Percentiles rank a stretch among this genome's conserved stretches.
phyloP scores from a whole-genome alignment of 169 alveolate species.

The Eimeria falciformis region DNA sequence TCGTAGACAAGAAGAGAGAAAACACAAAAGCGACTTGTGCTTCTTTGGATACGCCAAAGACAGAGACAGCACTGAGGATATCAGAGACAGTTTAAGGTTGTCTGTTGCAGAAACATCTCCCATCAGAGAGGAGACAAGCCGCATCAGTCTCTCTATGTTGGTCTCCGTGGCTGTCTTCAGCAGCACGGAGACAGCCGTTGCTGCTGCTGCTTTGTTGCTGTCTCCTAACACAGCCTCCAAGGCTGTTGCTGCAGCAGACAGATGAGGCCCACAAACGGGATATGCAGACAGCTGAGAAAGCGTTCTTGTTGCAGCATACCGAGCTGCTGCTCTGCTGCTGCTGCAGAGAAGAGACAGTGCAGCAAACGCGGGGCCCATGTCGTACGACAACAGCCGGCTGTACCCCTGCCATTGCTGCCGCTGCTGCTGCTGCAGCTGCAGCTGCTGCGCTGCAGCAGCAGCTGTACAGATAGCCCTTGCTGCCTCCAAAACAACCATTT shows the following conservation, averaged over 20 bases:
- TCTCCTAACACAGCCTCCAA: not conserved
- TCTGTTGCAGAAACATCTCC: constrained; percentile 87
- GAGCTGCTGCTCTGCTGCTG: constrained; percentile 15
- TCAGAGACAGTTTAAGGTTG: constrained; percentile 93
- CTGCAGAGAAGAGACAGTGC: constrained; percentile 8
- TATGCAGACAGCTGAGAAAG: not conserved
- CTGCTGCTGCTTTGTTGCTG: constrained; percentile 88
- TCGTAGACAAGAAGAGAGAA: constrained; percentile 93
- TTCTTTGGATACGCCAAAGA: constrained; percentile 95
- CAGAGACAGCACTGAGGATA: constrained; percentile 94
- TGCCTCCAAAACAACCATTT: constrained; percentile 83
- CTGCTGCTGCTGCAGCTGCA: constrained; percentile 51
- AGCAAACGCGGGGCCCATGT: constrained; percentile 46
- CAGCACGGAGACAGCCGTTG: constrained; percentile 96
- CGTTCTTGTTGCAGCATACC: constrained; percentile 9
- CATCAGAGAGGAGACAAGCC: constrained; percentile 90
- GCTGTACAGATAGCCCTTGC: constrained; percentile 81
- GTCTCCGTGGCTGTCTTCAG: constrained; percentile 96
- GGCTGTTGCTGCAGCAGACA: not conserved
- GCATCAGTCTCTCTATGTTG: constrained; percentile 94
- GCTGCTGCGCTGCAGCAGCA: constrained; percentile 78
- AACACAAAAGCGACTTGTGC: constrained; percentile 90
- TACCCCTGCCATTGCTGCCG: not conserved
- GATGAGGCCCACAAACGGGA: not conserved
- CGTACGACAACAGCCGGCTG: not conserved